phyloP scores from a whole-genome alignment of 768 basidiomycete genomes.

The Rhizopogon salebrosus region DNA sequence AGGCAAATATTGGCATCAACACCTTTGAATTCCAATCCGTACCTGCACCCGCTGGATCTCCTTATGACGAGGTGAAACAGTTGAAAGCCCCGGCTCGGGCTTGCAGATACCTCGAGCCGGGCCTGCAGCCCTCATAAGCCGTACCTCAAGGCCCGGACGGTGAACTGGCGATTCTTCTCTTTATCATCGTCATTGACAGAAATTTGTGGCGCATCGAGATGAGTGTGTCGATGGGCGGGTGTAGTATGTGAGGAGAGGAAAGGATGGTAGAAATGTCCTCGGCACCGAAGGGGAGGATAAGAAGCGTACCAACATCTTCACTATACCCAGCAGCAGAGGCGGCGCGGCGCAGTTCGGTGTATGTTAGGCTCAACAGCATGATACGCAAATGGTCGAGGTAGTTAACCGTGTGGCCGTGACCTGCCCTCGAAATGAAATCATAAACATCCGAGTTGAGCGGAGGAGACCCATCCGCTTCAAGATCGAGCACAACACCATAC shows the following conservation, averaged over 20 bases:
- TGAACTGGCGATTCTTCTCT: too few species aligned
- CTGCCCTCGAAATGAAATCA: constrained; percentile 27
- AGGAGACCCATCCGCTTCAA: constrained; percentile 52
- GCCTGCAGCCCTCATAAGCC: too few species aligned
- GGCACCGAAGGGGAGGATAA: constrained; percentile 60
- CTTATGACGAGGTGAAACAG: too few species aligned
- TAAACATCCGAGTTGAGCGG: background rate
- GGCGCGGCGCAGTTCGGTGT: constrained; percentile 42
- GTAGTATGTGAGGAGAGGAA: constrained; percentile 28
- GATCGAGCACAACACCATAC: constrained; percentile 58
- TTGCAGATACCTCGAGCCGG: too few species aligned
- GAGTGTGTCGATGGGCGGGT: constrained; percentile 50
- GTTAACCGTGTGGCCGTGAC: constrained; percentile 55
- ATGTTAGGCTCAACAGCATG: constrained; percentile 63
- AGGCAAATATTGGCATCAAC: too few species aligned
- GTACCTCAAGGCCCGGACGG: too few species aligned
- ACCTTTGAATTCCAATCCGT: too few species aligned
- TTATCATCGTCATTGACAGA: too few species aligned
- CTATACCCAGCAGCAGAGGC: constrained; percentile 49
- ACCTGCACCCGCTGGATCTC: too few species aligned
- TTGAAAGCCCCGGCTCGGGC: too few species aligned
- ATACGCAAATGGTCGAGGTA: constrained; percentile 56
- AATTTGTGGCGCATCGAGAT: constrained; percentile 57
- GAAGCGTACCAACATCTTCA: constrained; percentile 46
- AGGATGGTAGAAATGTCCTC: constrained; percentile 50